These are phyloP conservation scores for Ramichloridium luteum DNA, from an alignment of 2,329 filamentous ascomycete species.

Conservation along the genomic window DNA sequence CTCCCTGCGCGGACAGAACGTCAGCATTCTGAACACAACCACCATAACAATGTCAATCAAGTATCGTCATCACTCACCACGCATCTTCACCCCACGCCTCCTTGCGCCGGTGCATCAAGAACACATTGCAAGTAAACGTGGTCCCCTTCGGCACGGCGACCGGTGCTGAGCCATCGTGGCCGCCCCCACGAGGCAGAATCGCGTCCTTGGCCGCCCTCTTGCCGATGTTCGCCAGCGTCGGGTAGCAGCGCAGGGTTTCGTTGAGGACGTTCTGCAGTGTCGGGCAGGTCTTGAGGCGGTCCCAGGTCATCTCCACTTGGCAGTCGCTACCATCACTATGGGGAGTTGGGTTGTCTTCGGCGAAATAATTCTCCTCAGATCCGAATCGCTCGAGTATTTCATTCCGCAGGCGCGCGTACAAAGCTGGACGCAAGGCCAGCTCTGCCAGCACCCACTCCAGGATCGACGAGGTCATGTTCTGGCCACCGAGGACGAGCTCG, in stretches of 20 bases:
- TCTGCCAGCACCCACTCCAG: conserved; percentile 28
- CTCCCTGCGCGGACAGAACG: too few species aligned
- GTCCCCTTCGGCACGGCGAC: conserved; percentile 30
- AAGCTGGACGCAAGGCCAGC: conserved; percentile 16
- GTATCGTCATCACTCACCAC: neutral
- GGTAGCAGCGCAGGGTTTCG: conserved; percentile 33
- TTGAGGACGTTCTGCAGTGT: conserved; percentile 34
- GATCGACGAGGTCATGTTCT: conserved; percentile 45
- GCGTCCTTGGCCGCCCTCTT: conserved; percentile 61
- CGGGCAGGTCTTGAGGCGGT: conserved; percentile 13
- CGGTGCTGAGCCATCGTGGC: conserved; percentile 39
- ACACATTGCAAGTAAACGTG: conserved; percentile 16
- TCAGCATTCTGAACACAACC: too few species aligned
- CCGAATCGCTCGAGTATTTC: conserved; percentile 16
- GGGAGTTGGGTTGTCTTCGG: conserved; percentile 28
- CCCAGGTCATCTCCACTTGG: conserved; percentile 10
- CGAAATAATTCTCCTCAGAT: conserved; percentile 4
- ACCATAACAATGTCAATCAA: too few species aligned
- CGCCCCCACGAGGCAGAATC: conserved; percentile 52
- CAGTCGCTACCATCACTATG: too few species aligned
- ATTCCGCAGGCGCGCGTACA: conserved; percentile 16
- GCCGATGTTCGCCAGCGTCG: conserved; percentile 43
- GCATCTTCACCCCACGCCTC: conserved; percentile 6
- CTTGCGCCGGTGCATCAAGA: conserved; percentile 13
- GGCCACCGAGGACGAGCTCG: conserved; percentile 39